These are phyloP conservation scores for Purshia tridentata DNA, from an alignment of 306 rosid genomes.

Conservation along the genomic window DNA sequence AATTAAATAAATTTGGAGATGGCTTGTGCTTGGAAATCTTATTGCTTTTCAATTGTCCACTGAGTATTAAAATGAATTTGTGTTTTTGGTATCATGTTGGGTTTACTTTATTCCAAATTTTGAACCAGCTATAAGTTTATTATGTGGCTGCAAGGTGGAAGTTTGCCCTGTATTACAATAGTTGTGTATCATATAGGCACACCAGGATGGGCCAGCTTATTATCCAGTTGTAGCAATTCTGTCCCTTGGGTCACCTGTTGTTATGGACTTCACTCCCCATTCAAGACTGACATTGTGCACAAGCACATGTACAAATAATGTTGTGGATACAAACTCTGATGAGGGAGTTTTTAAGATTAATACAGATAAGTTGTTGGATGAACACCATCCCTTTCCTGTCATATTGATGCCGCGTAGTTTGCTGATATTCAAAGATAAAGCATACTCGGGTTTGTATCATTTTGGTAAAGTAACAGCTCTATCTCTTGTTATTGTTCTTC, in stretches of 20 bases:
- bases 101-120: not conserved
- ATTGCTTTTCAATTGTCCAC: not conserved
- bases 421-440: slow-evolving; percentile 79
- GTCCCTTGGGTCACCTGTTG: slow-evolving; percentile 80
- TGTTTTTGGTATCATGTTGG: not conserved
- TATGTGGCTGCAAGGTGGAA: not conserved
- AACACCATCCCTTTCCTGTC: slow-evolving; percentile 54
- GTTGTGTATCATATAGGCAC: slow-evolving; percentile 56
- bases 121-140: not conserved
- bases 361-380: slow-evolving; percentile 40
- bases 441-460: slow-evolving; percentile 63
- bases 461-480: slow-evolving; percentile 3
- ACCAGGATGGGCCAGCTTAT: slow-evolving; percentile 92
- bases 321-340: slow-evolving; percentile 30
- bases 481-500: not conserved
- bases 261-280: slow-evolving; percentile 92
- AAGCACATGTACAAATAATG: slow-evolving; percentile 14
- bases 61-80: not conserved
- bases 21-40: not conserved
- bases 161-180: not conserved
- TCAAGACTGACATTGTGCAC: slow-evolving; percentile 50
- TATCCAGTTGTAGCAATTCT: slow-evolving; percentile 87
- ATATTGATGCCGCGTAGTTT: slow-evolving; percentile 80
- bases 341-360: slow-evolving; percentile 32
- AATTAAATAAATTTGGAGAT: too few species aligned